phyloP scores from a whole-genome alignment of 805 yeast species.

The Sungouiozyma ichnusensis region DNA sequence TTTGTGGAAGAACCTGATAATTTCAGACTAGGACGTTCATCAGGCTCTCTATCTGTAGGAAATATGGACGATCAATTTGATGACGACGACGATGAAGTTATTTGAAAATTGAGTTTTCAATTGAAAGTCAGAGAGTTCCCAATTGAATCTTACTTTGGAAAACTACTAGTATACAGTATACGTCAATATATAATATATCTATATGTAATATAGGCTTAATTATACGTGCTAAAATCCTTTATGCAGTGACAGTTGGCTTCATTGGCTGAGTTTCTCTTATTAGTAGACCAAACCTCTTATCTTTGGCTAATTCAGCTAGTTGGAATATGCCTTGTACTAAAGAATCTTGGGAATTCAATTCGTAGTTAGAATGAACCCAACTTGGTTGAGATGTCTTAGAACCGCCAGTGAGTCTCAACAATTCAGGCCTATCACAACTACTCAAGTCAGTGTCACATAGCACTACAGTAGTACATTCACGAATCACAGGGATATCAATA shows the following conservation, averaged over 20 bases:
- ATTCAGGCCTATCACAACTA: conserved; percentile 38
- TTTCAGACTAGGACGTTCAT: conserved; percentile 51
- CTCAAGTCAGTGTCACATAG: conserved; percentile 38
- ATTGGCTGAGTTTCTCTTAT: conserved; percentile 55
- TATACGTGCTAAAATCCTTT: not conserved
- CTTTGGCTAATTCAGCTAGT: conserved; percentile 51
- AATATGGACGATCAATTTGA: conserved; percentile 23
- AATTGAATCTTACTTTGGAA: not conserved
- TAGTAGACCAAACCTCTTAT: conserved; percentile 57
- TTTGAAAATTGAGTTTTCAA: conserved; percentile 1
- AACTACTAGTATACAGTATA: not conserved
- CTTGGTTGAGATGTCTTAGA: conserved; percentile 55
- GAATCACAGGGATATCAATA: conserved; percentile 49
- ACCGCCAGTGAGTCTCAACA: conserved; percentile 78
- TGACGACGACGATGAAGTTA: conserved; percentile 7
- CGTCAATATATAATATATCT: not conserved
- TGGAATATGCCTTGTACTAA: conserved; percentile 39
- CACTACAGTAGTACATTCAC: conserved; percentile 71
- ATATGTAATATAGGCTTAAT: not conserved
- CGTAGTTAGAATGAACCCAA: conserved; percentile 78
- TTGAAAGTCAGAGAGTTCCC: not conserved
- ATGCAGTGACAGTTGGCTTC: conserved; percentile 22
- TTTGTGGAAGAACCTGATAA: conserved; percentile 72
- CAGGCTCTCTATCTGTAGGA: conserved; percentile 28
- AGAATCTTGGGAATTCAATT: conserved; percentile 40